These are phyloP conservation scores for Dalbergia oliveri DNA, from an alignment of 306 rosid species.

Conservation along the genomic window DNA sequence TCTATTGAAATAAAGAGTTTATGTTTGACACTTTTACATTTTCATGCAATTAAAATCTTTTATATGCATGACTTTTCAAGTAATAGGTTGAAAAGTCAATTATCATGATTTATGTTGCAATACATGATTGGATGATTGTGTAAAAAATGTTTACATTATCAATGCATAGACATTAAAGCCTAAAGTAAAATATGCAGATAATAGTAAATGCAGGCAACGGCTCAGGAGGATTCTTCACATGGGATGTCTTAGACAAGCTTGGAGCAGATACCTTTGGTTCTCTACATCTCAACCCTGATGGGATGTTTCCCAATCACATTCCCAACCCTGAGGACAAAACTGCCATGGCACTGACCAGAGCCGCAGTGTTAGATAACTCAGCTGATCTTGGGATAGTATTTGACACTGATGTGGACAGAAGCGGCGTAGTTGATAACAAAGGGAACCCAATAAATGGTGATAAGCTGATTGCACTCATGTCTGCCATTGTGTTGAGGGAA, in stretches of 20 bases:
- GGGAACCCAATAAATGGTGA: slow-evolving; percentile 90
- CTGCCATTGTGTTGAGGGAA: slow-evolving; percentile 76
- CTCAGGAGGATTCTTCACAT: slow-evolving; percentile 94
- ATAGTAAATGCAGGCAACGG: slow-evolving; percentile 96
- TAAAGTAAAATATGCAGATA: slow-evolving; percentile 57
- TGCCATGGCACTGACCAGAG: slow-evolving; percentile 88
- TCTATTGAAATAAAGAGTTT: too few relatives aligned
- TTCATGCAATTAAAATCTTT: too few relatives aligned
- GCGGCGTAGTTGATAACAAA: slow-evolving; percentile 75
- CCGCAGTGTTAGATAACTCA: slow-evolving; percentile 65
- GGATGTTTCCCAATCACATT: slow-evolving; percentile 94
- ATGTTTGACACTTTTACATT: too few relatives aligned
- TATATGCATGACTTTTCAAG: too few relatives aligned
- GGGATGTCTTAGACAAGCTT: slow-evolving; percentile 87
- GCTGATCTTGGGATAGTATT: slow-evolving; percentile 92
- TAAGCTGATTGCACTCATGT: slow-evolving; percentile 84
- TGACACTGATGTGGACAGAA: slow-evolving; percentile 91
- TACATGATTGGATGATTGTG: too few relatives aligned
- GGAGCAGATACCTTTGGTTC: slow-evolving; percentile 97
- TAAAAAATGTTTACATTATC: too few relatives aligned
- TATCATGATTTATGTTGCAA: too few relatives aligned
- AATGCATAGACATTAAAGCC: too few relatives aligned
- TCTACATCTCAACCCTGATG: slow-evolving; percentile 85
- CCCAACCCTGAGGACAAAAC: slow-evolving; percentile 89
- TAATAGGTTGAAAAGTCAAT: too few relatives aligned